phyloP scores from a whole-genome alignment of 805 yeast species.

The Metschnikowia lunata region DNA sequence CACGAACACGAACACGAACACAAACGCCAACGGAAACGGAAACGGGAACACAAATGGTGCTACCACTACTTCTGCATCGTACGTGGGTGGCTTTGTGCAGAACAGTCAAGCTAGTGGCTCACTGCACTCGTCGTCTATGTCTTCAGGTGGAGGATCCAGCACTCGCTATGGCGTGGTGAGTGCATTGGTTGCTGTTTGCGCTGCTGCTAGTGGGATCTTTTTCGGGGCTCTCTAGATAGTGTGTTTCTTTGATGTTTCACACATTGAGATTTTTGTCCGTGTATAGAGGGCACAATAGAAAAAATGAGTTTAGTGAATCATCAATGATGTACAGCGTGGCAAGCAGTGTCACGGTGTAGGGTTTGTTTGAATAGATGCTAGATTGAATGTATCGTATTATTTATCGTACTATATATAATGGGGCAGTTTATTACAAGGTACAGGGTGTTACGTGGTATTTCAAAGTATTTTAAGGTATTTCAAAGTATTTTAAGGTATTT shows the following conservation, averaged over 20 bases:
- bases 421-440: no score
- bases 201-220: slow-evolving; percentile 4
- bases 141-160: neutral
- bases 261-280: no score
- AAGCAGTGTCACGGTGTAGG: no score
- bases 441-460: no score
- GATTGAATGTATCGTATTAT: no score
- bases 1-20: slow-evolving; percentile 13
- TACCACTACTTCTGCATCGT: neutral
- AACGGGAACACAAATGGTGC: slow-evolving; percentile 7
- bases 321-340: no score
- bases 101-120: neutral
- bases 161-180: slow-evolving; percentile 3
- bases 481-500: no score
- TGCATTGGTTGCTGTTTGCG: slow-evolving; percentile 8
- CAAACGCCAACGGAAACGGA: slow-evolving; percentile 9
- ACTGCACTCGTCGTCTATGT: slow-evolving; percentile 3
- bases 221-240: slow-evolving; percentile 1
- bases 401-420: no score
- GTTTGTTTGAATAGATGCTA: no score
- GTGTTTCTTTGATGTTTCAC: neutral
- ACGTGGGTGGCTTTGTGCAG: neutral
- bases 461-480: no score
- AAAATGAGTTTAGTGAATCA: no score
- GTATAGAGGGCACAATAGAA: no score